phyloP scores from a whole-genome alignment of 2,329 filamentous ascomycete species.

The Verticillium klebahnii region DNA sequence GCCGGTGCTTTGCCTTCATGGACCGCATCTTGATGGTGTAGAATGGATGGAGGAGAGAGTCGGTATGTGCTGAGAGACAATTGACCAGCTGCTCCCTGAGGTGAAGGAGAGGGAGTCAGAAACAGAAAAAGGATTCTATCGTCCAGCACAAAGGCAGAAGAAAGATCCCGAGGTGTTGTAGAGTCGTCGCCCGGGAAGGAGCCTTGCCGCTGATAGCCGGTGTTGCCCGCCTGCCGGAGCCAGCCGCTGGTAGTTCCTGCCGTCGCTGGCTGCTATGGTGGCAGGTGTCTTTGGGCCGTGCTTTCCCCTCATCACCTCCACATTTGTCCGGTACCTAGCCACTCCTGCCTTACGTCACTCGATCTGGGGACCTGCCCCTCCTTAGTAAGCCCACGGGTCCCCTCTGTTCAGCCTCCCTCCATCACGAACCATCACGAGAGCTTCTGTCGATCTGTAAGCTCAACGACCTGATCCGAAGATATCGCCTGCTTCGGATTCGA shows the following conservation, averaged over 20 bases:
- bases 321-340: not conserved
- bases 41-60: not conserved
- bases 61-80: not conserved
- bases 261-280: not conserved
- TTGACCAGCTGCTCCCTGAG: not conserved
- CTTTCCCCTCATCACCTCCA: not conserved
- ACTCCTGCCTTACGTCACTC: not conserved
- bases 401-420: not conserved
- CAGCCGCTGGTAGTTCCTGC: not conserved
- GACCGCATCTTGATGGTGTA: slow-evolving; percentile 44
- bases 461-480: not conserved
- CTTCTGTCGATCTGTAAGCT: not conserved
- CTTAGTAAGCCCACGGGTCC: not conserved
- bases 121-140: not conserved
- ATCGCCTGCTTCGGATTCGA: not conserved
- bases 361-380: not conserved
- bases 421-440: not conserved
- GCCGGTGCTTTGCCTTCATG: slow-evolving; percentile 45
- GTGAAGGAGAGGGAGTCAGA: not conserved
- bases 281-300: not conserved
- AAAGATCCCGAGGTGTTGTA: not conserved
- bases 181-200: not conserved
- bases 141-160: not conserved
- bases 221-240: not conserved
- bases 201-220: not conserved